phyloP scores from a whole-genome alignment of 2,329 filamentous ascomycete species.

The Aureobasidium pullulans region DNA sequence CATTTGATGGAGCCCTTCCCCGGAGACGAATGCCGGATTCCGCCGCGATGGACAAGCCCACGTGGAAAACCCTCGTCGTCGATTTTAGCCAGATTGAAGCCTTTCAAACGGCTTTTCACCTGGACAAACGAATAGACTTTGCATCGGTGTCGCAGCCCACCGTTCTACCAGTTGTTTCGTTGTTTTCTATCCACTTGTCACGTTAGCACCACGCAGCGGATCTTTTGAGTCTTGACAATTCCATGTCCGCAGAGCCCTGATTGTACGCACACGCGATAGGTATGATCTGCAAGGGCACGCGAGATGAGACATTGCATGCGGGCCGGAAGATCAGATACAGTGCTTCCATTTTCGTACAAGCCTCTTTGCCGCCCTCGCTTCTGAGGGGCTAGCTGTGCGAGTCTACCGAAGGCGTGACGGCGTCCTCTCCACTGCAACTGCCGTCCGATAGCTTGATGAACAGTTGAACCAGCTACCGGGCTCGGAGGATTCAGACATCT shows the following conservation, averaged over 20 bases:
- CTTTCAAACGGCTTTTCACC: background rate
- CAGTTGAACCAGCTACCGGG: too few species aligned
- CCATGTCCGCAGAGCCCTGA: too few species aligned
- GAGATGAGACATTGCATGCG: background rate
- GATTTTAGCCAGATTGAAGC: background rate
- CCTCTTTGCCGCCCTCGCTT: background rate
- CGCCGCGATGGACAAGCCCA: background rate
- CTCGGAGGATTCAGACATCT: too few species aligned
- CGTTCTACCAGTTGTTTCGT: background rate
- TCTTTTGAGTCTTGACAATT: background rate
- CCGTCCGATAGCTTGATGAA: too few species aligned
- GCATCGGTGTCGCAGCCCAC: background rate
- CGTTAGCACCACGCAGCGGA: background rate
- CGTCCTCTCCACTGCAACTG: background rate
- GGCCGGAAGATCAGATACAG: slow-evolving; percentile 4
- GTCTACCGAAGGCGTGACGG: background rate
- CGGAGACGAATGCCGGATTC: too few species aligned
- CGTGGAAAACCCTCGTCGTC: background rate
- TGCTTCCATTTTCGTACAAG: background rate
- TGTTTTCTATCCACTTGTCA: background rate
- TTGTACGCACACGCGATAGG: too few species aligned
- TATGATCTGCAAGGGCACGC: background rate
- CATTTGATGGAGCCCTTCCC: too few species aligned
- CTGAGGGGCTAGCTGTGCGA: background rate
- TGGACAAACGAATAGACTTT: background rate